Evolutionary conservation across 768 basidiomycete genomes (phyloP), one percentile per base, ranked within the genome.

Genomic region (Rhodotorula sphaerocarpa): DNA sequence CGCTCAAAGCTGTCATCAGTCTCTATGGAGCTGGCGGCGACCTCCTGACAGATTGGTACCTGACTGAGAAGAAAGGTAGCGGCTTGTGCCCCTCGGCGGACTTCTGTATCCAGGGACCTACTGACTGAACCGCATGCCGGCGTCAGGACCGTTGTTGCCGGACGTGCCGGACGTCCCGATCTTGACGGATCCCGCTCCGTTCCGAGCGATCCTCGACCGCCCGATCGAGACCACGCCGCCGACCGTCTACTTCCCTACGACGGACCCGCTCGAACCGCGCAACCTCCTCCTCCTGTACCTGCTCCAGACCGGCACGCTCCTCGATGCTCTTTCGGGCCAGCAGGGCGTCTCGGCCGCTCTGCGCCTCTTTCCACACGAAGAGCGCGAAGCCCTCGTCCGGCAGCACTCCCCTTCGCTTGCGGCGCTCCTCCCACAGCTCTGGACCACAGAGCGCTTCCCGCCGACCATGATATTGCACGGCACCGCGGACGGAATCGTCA

Each of bases 381-480:
- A 27, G 3, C 48, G 48, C 7, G 48, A 18, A 9, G 16, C 5
- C 20, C 30, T 33, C 30, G 48, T 5, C 31, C 1, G 15, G 4
- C 10, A 10, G 31, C n/a, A 9, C 28, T 3, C 15, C 2, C 7
- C 42, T 7, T 48, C 23, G 7, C 36, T 39, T 10, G 10, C 15
- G 23, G 11, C 18, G 4, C 39, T 33, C 3, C 7, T 58, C 41
- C 57, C 57, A 2, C 30, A 31, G 31, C 57, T 58, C 14, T 21
- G 28, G 6, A 16, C 25, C 27, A 11, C 23, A 3, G 5, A 10
- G 7, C 2, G 21, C 7, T 58, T 36, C 31, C 57, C 57, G 16
- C 57, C 57, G 30, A 43, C 57, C 7, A 44, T 27, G 28, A 30
- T 58, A 31, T 31, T 50, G 23, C 57, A 58, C 25, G 57, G 57